These are phyloP conservation scores for Hygrophila difformis DNA, from an alignment of 257 asterid species.

Conservation along the genomic window DNA sequence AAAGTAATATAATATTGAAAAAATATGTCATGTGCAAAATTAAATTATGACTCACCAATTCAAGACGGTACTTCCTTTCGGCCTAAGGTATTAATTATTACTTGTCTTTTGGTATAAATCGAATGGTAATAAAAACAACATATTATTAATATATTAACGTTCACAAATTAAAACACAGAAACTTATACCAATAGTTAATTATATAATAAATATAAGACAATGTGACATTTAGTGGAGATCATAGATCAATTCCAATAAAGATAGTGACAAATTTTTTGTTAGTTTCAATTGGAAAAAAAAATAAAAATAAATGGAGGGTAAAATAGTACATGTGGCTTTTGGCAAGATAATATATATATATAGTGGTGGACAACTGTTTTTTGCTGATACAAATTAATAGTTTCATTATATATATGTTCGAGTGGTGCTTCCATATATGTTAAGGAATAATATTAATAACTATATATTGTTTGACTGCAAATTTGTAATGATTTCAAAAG, in stretches of 20 bases:
- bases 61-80: no score
- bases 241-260: constrained; percentile 13
- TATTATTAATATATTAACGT: no score
- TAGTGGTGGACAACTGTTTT: constrained; percentile 28
- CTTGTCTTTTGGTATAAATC: no score
- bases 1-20: no score
- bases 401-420: constrained; percentile 8
- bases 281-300: neutral
- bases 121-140: no score
- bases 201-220: neutral
- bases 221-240: constrained; percentile 16
- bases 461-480: constrained; percentile 2
- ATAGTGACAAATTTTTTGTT: constrained; percentile 13
- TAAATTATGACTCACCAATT: no score
- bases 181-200: constrained; percentile 10
- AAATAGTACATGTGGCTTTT: constrained; percentile 17
- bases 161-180: no score
- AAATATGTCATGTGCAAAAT: no score
- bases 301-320: constrained; percentile 8
- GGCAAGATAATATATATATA: constrained; percentile 18
- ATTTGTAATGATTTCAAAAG: neutral
- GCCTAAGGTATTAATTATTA: no score
- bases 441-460: no score
- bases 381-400: constrained; percentile 11
- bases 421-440: constrained; percentile 37